Conservation (phyloP, 2,329 filamentous ascomycete species). For the Xenoacremonium recifei region DNA sequence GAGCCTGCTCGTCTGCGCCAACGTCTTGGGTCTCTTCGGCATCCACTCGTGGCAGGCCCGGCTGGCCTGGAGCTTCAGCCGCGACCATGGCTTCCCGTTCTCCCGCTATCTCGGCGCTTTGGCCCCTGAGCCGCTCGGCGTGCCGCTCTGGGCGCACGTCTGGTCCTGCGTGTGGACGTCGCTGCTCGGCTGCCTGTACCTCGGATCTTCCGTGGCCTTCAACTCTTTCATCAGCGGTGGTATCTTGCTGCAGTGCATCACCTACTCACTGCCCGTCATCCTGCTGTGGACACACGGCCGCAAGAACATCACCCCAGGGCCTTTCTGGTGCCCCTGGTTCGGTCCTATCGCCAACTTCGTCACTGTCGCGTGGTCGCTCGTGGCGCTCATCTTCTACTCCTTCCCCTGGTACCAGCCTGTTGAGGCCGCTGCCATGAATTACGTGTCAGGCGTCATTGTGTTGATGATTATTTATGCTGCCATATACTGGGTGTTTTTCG, state of each 20-base stretch:
- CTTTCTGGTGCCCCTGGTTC: slow-evolving; percentile 32
- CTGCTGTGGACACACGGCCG: slow-evolving; percentile 41
- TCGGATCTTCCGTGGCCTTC: slow-evolving; percentile 43
- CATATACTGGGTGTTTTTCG: no score
- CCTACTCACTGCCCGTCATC: slow-evolving; percentile 44
- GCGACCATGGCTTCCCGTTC: slow-evolving; percentile 3
- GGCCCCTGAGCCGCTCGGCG: slow-evolving; percentile 1
- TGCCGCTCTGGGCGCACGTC: no score
- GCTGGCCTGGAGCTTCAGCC: slow-evolving; percentile 4
- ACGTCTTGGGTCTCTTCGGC: no score
- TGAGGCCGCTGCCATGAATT: slow-evolving; percentile 43
- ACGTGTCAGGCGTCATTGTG: no score
- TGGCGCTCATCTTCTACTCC: slow-evolving; percentile 43
- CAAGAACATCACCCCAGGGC: slow-evolving; percentile 37
- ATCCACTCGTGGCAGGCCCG: slow-evolving; percentile 7
- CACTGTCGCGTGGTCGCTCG: slow-evolving; percentile 36
- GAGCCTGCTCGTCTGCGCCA: no score
- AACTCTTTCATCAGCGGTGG: slow-evolving; percentile 39
- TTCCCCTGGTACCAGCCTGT: slow-evolving; percentile 43
- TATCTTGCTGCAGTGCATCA: slow-evolving; percentile 43
- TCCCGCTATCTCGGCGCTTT: not conserved
- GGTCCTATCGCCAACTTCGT: slow-evolving; percentile 36
- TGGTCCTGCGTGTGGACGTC: no score
- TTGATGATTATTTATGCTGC: no score
- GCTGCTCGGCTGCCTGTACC: slow-evolving; percentile 41